Evolutionary conservation across 257 asterid species (phyloP), one percentile per base, ranked within the genome.

Genomic region (Coffea eugenioides): DNA sequence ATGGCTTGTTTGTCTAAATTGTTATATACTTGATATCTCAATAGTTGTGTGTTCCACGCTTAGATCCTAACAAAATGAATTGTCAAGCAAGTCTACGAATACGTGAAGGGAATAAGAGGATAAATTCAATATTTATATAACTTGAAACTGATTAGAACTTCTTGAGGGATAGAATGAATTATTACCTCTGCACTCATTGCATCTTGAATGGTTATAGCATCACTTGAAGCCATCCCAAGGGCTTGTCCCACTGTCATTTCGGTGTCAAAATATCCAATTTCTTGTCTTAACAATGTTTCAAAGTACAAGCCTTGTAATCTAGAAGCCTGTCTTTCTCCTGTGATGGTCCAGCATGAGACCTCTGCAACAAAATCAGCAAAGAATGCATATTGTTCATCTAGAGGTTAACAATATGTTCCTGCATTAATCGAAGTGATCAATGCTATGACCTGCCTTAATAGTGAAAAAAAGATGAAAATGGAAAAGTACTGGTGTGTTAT

Each of bases 271-370:
- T 89, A 94, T 61, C 90, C 87, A 71, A 94, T 89, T 79, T 94
- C 98, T 84, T 94, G 98, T 36, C 89, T 87, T 80, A 94, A 87
- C 64, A 94, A 84, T 8, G 93, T 87, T 73, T 61, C 86, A 83
- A 92, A 79, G 71, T 94, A 92, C 10, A 90, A 84, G 20, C 85
- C 80, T 84, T 92, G 87, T 59, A 94, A 86, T 52, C 92, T 80
- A 6, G 96, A 89, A 5, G 96, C 94, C 84, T 94, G 98, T 88
- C 97, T 88, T 79, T 91, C 97, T n/a, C 97, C 97, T 0, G 96
- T 91, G 84, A 94, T 81, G 88, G 87, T 89, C 97, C 98, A 94
- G 68, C 89, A 89, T 46, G 85, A 75, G 75, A 88, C 91, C 94
- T 94, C 98, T 94, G 76, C 73, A 56, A 61, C 48, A 70, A 64